phyloP scores from a whole-genome alignment of 306 rosid species.

The Dicorynia guianensis region DNA sequence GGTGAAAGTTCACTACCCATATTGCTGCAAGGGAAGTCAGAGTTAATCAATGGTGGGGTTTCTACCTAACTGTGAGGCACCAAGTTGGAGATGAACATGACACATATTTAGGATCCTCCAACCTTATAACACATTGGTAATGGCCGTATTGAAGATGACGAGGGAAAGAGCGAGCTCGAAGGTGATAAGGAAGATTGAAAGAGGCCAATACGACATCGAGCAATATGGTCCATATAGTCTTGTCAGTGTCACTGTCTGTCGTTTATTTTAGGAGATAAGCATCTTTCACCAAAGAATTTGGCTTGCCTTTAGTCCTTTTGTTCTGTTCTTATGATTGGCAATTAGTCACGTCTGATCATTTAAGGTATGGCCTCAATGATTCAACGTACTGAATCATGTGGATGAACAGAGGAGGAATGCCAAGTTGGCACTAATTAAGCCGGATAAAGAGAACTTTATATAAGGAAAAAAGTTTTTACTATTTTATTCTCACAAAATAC shows the following conservation, averaged over 20 bases:
- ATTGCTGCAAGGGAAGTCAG: background rate
- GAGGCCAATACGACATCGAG: background rate
- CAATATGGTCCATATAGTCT: slow-evolving; percentile 19
- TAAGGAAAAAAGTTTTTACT: too few species aligned
- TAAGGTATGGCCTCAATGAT: too few species aligned
- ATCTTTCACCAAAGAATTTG: background rate
- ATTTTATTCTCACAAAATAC: too few species aligned
- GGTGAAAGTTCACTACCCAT: slow-evolving; percentile 43
- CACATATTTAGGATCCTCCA: background rate
- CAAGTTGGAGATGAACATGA: slow-evolving; percentile 2
- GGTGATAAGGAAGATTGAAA: background rate
- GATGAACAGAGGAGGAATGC: too few species aligned
- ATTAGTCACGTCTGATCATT: too few species aligned
- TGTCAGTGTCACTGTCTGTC: background rate
- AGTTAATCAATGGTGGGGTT: background rate
- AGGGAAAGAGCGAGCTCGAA: slow-evolving; percentile 34
- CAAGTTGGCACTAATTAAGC: too few species aligned
- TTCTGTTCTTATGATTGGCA: too few species aligned
- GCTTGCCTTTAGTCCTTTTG: too few species aligned
- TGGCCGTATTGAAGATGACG: slow-evolving; percentile 43
- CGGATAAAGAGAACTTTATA: too few species aligned
- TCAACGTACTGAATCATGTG: too few species aligned
- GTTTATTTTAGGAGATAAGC: background rate
- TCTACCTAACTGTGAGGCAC: background rate
- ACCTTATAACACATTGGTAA: background rate